A percentile compares a stretch with the other conserved stretches of the same genome.
Conservation (phyloP, 257 asterid genomes). For the Marsdenia floribunda region DNA sequence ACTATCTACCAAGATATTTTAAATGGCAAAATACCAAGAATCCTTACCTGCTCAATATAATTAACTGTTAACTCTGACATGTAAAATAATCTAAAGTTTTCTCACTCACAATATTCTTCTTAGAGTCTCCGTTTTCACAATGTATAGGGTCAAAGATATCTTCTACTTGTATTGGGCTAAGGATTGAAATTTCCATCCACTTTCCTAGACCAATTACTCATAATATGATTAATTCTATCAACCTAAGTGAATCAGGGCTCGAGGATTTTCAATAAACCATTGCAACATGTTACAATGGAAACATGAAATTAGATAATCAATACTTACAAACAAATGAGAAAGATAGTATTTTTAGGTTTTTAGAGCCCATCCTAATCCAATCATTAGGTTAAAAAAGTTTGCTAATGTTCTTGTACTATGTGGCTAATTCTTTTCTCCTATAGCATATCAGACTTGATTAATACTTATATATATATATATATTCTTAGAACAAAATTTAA, state of each 20-base stretch:
- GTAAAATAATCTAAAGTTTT: neutral
- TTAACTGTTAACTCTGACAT: neutral
- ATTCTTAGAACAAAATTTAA: neutral
- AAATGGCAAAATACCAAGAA: neutral
- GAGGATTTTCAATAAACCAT: neutral
- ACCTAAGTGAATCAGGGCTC: neutral
- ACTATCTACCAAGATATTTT: neutral
- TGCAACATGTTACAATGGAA: neutral
- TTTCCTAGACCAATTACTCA: neutral
- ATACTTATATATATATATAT: neutral
- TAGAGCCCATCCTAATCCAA: neutral
- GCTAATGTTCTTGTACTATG: neutral
- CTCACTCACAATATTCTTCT: constrained; percentile 1
- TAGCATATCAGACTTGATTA: neutral
- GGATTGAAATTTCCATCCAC: neutral
- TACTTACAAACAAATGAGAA: neutral
- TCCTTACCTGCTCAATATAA: neutral
- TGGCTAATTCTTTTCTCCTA: neutral
- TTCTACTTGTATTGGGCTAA: neutral
- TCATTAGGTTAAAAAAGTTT: neutral
- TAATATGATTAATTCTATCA: neutral
- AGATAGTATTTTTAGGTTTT: neutral
- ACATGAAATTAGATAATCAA: neutral
- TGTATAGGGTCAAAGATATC: neutral
- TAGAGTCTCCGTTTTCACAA: neutral